Conservation (phyloP, 306 rosid genomes). For the Alnus rubra region DNA sequence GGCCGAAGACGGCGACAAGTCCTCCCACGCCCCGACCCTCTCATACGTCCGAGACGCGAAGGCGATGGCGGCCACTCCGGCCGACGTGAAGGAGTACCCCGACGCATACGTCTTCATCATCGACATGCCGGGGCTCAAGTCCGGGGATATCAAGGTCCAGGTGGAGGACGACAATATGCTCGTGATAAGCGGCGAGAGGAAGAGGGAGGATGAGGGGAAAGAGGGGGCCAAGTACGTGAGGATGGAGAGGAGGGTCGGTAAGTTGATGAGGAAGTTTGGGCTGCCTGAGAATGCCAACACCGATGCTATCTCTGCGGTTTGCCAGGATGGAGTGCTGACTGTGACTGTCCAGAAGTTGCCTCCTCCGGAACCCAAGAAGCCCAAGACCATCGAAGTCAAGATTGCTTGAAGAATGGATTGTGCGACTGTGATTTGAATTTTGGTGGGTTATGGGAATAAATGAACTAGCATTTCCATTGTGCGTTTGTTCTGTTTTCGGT, state of each 20-base stretch:
- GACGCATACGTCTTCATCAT: slow-evolving; percentile 65
- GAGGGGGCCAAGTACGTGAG: slow-evolving; percentile 72
- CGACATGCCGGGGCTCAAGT: slow-evolving; percentile 93
- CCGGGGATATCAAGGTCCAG: slow-evolving; percentile 84
- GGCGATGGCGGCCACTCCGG: slow-evolving; percentile 91
- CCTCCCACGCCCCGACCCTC: slow-evolving; percentile 53
- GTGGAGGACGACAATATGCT: slow-evolving; percentile 88
- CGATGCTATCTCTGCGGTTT: slow-evolving; percentile 60
- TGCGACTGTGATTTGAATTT: not conserved
- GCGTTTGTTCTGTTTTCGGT: not conserved
- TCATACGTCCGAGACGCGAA: slow-evolving; percentile 77
- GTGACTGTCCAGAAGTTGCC: slow-evolving; percentile 80
- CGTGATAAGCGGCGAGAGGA: slow-evolving; percentile 76
- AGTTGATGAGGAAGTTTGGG: slow-evolving; percentile 80
- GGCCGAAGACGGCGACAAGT: slow-evolving; percentile 53
- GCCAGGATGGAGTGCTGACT: slow-evolving; percentile 83
- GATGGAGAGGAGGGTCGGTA: slow-evolving; percentile 89
- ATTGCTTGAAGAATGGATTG: slow-evolving; percentile 17
- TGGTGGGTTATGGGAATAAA: not conserved
- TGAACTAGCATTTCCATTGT: not conserved
- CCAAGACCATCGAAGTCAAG: slow-evolving; percentile 77
- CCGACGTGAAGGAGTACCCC: slow-evolving; percentile 73
- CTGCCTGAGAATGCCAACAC: slow-evolving; percentile 81
- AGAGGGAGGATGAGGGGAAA: slow-evolving; percentile 75
- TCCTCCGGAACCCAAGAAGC: slow-evolving; percentile 94